Evolutionary conservation across 257 asterid species (phyloP), one percentile per base, ranked within the genome.

Genomic region (Nicotiana paniculata): DNA sequence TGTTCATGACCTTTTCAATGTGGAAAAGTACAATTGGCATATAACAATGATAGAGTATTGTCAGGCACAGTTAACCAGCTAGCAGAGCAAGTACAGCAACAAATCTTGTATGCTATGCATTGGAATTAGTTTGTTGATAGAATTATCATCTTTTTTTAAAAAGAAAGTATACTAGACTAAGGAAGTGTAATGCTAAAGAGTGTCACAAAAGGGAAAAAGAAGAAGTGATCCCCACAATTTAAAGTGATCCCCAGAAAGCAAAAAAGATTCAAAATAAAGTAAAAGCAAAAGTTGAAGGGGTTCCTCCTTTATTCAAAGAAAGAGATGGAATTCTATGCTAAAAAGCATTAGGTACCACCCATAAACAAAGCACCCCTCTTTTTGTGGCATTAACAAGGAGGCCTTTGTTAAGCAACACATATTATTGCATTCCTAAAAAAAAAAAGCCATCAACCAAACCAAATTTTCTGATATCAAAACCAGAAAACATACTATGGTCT

Each of bases 301-400:
- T 86, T 80, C 68, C 86, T 77, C 76, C 89, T 82, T 84, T 86
- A 88, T 84, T 81, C 74, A 64, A 69, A 53, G 86, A 86, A 85
- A 88, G 87, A 68, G 81, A 86, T 33, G 86, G 88, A 83, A 89
- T 82, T 84, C 85, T 81, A 90, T 85, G 95, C 89, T 54, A 82
- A 82, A 89, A 86, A 89, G 88, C 69, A 81, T 82, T 48, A 66
- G 63, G 48, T 74, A 81, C 79, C 77, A 81, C 39, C 75, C 9
- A 43, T 11, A 43, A 43, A 43, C 70, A 70, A 57, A 79, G 15
- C n/a, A 82, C 62, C 57, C 72, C 28, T 75, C 37, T 7, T 75
- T 69, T 37, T 58, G 62, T 79, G 67, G 32, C 35, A 62, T 32
- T 72, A n/a, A 21, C 78, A 83, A 75, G 18, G 43, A 46, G 54